Evolutionary conservation across 257 asterid species (phyloP), one percentile per base, ranked within the genome.

Genomic region (Cruciata laevipes): DNA sequence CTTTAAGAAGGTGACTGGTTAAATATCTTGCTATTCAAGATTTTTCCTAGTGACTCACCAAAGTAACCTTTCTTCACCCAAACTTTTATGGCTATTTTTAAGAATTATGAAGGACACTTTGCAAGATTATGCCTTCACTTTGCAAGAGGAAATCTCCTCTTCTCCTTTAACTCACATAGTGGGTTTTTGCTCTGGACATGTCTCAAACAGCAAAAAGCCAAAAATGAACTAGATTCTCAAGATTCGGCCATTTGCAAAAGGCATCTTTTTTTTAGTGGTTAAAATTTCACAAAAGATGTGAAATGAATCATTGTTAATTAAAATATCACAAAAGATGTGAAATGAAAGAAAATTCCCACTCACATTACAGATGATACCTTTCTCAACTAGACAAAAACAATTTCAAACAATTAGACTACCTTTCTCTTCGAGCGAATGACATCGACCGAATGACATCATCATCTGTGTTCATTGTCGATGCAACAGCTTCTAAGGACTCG

Each of bases 371-470:
- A 56, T 18, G 75, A 35, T 66, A 59, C 69, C 49, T 73, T 61
- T 66, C 44, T 35, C 44, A 76, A 61, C 71, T 56, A 65, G 60
- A 62, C 53, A 32, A 59, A 47, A 61, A 52, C 12, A 72, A 66
- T 7, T 1, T 11, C 10, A 51, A 71, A 49, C 65, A n/a, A n/a
- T n/a, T 63, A 71, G 69, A 35, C 3, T 58, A 58, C 53, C 78
- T 84, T 94, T 79, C 96, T 88, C 72, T 87, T 94, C 85, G n/a
- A n/a, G n/a, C 90, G 78, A 8, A 86, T 74, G 87, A 90, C 81
- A 85, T 76, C 5, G 95, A 87, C 11, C 96, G 83, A 68, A 94
- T 83, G 69, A 85, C 90, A 64, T 94, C 83, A 32, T 90, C 97
- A 59, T 88, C 99, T 1, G 85, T 70, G 8, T 74, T 57, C 55